Evolutionary conservation across 108 stramenopile species (phyloP).

Genomic region (Pelagomonas calceolata): DNA sequence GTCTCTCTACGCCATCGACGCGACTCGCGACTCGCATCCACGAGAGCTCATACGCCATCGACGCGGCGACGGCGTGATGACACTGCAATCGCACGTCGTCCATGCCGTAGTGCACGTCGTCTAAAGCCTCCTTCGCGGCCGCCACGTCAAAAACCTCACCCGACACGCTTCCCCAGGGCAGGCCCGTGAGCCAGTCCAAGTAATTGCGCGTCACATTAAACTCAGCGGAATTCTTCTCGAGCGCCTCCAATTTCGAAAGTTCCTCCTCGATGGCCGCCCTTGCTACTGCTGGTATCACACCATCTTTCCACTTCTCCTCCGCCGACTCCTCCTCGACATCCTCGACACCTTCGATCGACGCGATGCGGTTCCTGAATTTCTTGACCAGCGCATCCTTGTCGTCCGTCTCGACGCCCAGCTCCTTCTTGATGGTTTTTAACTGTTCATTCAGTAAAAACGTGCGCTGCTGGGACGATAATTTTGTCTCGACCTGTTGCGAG

Average conservation of each 20-base stretch:
- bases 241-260: conserved; percentile 69
- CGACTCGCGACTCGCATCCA: too few species aligned
- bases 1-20: too few species aligned
- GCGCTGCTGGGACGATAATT: conserved; percentile 79
- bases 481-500: conserved; percentile 82
- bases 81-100: conserved; percentile 69
- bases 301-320: conserved; percentile 26
- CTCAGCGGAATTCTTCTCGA: conserved; percentile 90
- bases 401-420: conserved; percentile 95
- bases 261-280: conserved; percentile 68
- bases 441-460: conserved; percentile 91
- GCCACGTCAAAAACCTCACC: conserved; percentile 78
- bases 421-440: conserved; percentile 96
- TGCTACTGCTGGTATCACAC: conserved; percentile 57
- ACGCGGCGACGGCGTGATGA: too few species aligned
- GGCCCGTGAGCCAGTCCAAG: conserved; percentile 85
- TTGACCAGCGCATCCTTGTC: conserved; percentile 84
- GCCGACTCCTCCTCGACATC: neutral
- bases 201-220: conserved; percentile 89
- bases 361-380: conserved; percentile 63
- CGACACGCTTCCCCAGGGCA: conserved; percentile 78
- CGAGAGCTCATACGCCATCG: too few species aligned
- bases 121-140: conserved; percentile 54
- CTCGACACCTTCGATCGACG: neutral
- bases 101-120: conserved; percentile 90